Base-by-base conservation (phyloP, 2,329 filamentous ascomycete genomes). In the Leptosphaerulina australis region DNA sequence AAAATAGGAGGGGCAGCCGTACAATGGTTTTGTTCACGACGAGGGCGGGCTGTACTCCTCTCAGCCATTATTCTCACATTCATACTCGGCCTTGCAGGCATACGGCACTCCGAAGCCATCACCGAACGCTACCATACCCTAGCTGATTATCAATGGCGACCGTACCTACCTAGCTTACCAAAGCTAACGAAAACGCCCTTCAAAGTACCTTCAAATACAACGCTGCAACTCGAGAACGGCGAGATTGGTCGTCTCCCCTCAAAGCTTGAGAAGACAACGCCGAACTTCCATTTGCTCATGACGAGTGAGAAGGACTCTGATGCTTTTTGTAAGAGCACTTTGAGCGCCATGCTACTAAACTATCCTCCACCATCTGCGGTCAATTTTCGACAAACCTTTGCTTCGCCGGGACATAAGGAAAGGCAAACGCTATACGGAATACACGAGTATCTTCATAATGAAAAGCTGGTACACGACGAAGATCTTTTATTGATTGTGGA, bases 401-500 rank as follows among this genome's bases (percentile, higher is more conserved):
- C 55, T 7, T 51, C 45, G 9, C 43, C 56, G 8, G 39, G 50
- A 6, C 56, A 77, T 46, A 72, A 67, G 50, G 75, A 79, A 64
- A 68, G 79, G 36, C 75, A 74, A 31, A 77, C 74, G 45, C 67
- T 83, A 12, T 68, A 70, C 6, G 75, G 74, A 3, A 75, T 80
- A 22, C 67, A 78, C 46, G 68, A 76, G 7, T 83, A 80, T 48
- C 68, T 85, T 21, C 72, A 75, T 10, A 73, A 76, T 38, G 73
- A 71, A 22, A 76, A 76, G 26, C 64, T 76, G n/a, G 75, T 82
- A 14, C 72, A 76, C 18, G 77, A 85, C 48, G 75, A 83, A 15
- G 86, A 89, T 64, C 69, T 90, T 21, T 79, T 87, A 6, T 70
- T 88, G 49, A 76, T 88, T 36, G 77, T 85, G 5, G 85, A 88